phyloP scores from a whole-genome alignment of 2,329 filamentous ascomycete species.

The Xylariaceae sp. region DNA sequence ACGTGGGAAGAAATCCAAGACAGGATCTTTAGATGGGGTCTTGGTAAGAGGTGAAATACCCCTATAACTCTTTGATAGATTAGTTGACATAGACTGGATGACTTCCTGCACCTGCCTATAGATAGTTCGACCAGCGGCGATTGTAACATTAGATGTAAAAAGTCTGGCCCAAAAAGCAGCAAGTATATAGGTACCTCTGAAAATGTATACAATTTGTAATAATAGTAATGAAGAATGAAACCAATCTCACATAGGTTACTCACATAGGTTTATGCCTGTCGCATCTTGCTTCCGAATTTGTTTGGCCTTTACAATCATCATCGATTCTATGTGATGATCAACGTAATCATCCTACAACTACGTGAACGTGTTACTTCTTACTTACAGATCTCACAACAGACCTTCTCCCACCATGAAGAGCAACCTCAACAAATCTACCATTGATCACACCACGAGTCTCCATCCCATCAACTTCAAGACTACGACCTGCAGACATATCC shows the following conservation, averaged over 20 bases:
- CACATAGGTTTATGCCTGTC: not conserved
- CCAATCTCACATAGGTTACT: conserved; percentile 1
- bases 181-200: not conserved
- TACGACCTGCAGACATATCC: conserved; percentile 7
- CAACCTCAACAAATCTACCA: conserved; percentile 10
- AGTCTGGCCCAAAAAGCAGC: not conserved
- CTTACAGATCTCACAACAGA: not conserved
- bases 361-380: no score
- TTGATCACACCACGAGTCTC: conserved; percentile 4
- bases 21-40: conserved; percentile 76
- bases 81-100: no score
- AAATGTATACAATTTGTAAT: conserved; percentile 17
- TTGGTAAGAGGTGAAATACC: conserved; percentile 56
- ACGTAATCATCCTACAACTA: no score
- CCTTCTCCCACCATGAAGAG: conserved; percentile 14
- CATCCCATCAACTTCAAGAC: not conserved
- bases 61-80: no score
- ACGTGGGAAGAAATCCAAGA: conserved; percentile 89
- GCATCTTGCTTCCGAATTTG: not conserved
- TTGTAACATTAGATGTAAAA: not conserved
- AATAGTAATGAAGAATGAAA: conserved; percentile 17
- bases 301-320: no score
- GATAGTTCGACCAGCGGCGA: conserved; percentile 5
- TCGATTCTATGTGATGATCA: no score
- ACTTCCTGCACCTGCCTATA: not conserved